These are phyloP conservation scores for Chrysoporthe deuterocubensis DNA, from an alignment of 2,329 filamentous ascomycete species.

Conservation along the genomic window DNA sequence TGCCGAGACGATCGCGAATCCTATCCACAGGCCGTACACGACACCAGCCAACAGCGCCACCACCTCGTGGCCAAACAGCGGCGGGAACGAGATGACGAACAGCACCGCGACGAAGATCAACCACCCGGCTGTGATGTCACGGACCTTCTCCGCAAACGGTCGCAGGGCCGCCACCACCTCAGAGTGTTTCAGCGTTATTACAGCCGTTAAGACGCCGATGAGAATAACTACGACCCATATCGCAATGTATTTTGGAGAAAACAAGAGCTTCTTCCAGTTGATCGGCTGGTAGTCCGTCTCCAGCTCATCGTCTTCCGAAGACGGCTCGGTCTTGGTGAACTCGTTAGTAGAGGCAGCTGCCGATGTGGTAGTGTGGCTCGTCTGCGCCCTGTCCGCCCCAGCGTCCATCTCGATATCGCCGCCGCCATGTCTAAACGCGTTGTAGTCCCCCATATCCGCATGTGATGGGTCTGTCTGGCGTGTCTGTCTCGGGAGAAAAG, in stretches of 20 bases:
- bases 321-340: slow-evolving; percentile 16
- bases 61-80: slow-evolving; percentile 47
- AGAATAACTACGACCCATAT: slow-evolving; percentile 34
- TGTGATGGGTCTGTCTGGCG: slow-evolving; percentile 10
- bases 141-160: slow-evolving; percentile 43
- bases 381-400: background rate
- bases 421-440: slow-evolving; percentile 17
- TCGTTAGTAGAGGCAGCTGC: slow-evolving; percentile 14
- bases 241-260: slow-evolving; percentile 42
- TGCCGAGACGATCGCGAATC: slow-evolving; percentile 45
- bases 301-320: slow-evolving; percentile 10
- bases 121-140: slow-evolving; percentile 44
- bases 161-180: slow-evolving; percentile 42
- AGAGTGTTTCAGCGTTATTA: slow-evolving; percentile 44
- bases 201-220: slow-evolving; percentile 37
- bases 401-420: slow-evolving; percentile 27
- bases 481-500: background rate
- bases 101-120: slow-evolving; percentile 45
- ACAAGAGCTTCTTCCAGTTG: slow-evolving; percentile 42
- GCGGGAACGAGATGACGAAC: slow-evolving; percentile 46
- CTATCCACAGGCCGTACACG: slow-evolving; percentile 46
- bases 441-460: slow-evolving; percentile 29
- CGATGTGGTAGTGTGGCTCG: slow-evolving; percentile 20
- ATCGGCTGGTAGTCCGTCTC: slow-evolving; percentile 41
- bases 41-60: slow-evolving; percentile 47